phyloP scores from a whole-genome alignment of 345 rosid species.

The Jatropha curcas region DNA sequence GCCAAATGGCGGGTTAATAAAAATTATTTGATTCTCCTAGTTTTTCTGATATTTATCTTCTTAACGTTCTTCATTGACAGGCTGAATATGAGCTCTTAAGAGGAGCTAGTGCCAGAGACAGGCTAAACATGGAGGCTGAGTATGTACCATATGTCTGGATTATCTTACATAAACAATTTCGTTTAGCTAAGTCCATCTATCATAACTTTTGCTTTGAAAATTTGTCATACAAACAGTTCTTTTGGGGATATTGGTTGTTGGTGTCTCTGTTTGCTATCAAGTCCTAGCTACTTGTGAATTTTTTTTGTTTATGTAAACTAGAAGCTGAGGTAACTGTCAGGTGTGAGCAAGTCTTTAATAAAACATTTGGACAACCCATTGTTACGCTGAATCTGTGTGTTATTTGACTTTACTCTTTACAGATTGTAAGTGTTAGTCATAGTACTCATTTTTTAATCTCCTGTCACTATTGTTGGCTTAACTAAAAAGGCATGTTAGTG shows the following conservation, averaged over 20 bases:
- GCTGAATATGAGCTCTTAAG: conserved; percentile 70
- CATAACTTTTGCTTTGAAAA: neutral
- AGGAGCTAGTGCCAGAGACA: conserved; percentile 67
- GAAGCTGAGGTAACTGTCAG: neutral
- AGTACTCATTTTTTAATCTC: neutral
- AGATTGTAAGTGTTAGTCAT: too few species aligned
- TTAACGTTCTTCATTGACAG: conserved; percentile 39
- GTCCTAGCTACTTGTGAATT: too few species aligned
- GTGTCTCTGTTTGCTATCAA: neutral
- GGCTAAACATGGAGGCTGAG: conserved; percentile 80
- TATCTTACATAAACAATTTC: conserved; percentile 13
- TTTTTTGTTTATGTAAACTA: neutral
- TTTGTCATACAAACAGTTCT: neutral
- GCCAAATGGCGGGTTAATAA: too few species aligned
- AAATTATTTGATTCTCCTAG: too few species aligned
- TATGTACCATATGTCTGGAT: conserved; percentile 41
- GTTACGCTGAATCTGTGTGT: neutral
- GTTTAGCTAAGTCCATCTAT: neutral
- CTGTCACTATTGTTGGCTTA: neutral
- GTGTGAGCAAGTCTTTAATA: neutral
- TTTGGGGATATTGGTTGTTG: neutral
- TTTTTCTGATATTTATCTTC: conserved; percentile 23
- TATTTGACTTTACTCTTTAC: neutral
- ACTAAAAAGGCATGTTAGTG: neutral
- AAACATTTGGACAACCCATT: neutral